A percentile compares a stretch with the other conserved stretches of the same genome.
These are phyloP conservation scores for Aspergillus arachidicola DNA, from an alignment of 2,329 filamentous ascomycete species.

Conservation along the genomic window DNA sequence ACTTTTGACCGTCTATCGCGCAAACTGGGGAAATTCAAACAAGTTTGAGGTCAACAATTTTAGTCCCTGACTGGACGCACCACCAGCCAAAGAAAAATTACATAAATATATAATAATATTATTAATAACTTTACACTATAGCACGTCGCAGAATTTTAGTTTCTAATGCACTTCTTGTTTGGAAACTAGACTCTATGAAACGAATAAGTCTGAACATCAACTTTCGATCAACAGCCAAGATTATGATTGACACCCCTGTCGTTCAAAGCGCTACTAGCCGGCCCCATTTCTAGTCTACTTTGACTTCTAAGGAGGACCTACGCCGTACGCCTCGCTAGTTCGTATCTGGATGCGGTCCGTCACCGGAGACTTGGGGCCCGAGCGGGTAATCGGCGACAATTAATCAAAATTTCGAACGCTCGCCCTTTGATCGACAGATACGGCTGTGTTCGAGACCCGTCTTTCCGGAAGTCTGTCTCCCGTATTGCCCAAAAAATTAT, in stretches of 20 bases:
- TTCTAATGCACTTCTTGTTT: neutral
- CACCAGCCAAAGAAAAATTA: neutral
- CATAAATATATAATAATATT: neutral
- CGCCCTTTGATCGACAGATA: constrained; percentile 15
- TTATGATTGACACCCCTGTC: neutral
- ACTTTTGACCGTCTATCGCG: constrained; percentile 14
- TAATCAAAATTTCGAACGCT: constrained; percentile 7
- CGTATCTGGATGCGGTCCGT: constrained; percentile 4
- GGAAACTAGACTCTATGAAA: neutral
- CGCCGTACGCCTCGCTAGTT: neutral
- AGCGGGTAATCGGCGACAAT: constrained; percentile 16
- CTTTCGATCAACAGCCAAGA: neutral
- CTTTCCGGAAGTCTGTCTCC: constrained; percentile 4
- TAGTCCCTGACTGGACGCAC: neutral
- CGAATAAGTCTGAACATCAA: neutral
- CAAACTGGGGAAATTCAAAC: neutral
- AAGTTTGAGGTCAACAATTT: neutral
- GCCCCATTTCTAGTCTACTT: neutral
- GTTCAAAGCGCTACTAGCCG: neutral
- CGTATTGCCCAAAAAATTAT: neutral
- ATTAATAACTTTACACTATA: neutral
- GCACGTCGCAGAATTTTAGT: neutral
- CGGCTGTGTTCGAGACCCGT: constrained; percentile 15
- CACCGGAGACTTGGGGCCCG: constrained; percentile 9
- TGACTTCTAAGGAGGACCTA: neutral